Conservation (phyloP, 2,329 filamentous ascomycete genomes). For the Phaeoacremonium minimum region DNA sequence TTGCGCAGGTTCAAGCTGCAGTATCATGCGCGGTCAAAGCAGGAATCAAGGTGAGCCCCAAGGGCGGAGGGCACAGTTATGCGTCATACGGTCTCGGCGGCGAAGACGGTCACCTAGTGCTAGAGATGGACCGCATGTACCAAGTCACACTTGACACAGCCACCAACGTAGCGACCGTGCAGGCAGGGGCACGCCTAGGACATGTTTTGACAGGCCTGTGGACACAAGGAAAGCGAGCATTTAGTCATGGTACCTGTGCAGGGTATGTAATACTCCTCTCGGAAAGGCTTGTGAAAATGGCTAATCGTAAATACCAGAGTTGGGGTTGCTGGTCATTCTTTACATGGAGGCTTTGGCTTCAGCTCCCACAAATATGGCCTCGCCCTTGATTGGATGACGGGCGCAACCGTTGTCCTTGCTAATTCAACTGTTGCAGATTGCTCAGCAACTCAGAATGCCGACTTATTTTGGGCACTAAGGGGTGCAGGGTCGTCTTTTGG, state of each 20-base stretch:
- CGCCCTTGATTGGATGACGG: slow-evolving; percentile 28
- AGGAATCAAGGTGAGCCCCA: slow-evolving; percentile 41
- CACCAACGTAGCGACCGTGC: slow-evolving; percentile 35
- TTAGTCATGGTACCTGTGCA: too few relatives aligned
- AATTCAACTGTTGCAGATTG: slow-evolving; percentile 23
- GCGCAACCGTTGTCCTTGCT: slow-evolving; percentile 30
- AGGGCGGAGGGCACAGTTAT: slow-evolving; percentile 48
- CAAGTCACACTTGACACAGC: slow-evolving; percentile 31
- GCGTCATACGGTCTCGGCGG: slow-evolving; percentile 43
- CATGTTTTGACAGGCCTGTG: slow-evolving; percentile 33
- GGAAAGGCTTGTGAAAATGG: slow-evolving; percentile 42
- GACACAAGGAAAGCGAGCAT: too few relatives aligned
- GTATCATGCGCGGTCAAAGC: slow-evolving; percentile 37
- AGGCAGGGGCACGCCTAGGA: slow-evolving; percentile 47
- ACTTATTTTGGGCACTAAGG: slow-evolving; percentile 38
- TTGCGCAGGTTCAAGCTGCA: slow-evolving; percentile 38
- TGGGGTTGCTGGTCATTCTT: not conserved
- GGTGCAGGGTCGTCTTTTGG: slow-evolving; percentile 37
- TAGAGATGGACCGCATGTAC: slow-evolving; percentile 41
- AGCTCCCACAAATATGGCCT: not conserved
- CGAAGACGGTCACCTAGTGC: slow-evolving; percentile 40
- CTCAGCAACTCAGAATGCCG: slow-evolving; percentile 26
- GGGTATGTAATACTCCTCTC: slow-evolving; percentile 30
- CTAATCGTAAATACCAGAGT: slow-evolving; percentile 45
- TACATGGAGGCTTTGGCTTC: not conserved